phyloP scores from a whole-genome alignment of 345 rosid species.

The Eutrema japonicum region DNA sequence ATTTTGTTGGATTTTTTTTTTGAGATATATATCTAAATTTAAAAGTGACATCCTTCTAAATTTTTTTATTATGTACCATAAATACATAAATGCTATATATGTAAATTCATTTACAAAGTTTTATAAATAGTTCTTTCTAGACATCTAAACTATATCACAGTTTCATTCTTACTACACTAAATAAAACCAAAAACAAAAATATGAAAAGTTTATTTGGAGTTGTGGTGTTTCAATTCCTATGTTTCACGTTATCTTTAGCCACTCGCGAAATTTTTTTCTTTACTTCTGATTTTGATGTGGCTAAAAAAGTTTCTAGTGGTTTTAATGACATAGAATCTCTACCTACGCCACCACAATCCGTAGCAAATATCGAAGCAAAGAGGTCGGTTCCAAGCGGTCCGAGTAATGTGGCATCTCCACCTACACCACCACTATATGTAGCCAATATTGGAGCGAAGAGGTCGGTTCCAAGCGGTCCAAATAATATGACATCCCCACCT shows the following conservation, averaged over 20 bases:
- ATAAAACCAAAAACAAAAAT: neutral
- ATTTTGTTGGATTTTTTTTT: neutral
- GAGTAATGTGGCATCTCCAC: neutral
- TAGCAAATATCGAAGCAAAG: neutral
- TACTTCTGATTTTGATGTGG: neutral
- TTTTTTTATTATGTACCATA: neutral
- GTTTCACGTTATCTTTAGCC: conserved; percentile 23
- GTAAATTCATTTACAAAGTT: neutral
- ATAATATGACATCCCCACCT: neutral
- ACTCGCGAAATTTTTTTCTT: neutral
- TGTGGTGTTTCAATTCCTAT: conserved; percentile 15
- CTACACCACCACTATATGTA: neutral
- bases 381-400: neutral
- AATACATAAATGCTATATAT: neutral
- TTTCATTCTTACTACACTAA: conserved; percentile 2
- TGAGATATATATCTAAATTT: neutral
- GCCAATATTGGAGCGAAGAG: neutral
- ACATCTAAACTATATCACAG: neutral
- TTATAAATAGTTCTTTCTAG: neutral
- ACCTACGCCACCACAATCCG: neutral
- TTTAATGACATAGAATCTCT: neutral
- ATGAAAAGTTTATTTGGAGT: conserved; percentile 25
- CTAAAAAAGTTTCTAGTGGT: too few species aligned
- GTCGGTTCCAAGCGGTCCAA: neutral
- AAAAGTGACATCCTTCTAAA: neutral